phyloP scores from a whole-genome alignment of 148 eudicot genomes.

The Fagopyrum esculentum region DNA sequence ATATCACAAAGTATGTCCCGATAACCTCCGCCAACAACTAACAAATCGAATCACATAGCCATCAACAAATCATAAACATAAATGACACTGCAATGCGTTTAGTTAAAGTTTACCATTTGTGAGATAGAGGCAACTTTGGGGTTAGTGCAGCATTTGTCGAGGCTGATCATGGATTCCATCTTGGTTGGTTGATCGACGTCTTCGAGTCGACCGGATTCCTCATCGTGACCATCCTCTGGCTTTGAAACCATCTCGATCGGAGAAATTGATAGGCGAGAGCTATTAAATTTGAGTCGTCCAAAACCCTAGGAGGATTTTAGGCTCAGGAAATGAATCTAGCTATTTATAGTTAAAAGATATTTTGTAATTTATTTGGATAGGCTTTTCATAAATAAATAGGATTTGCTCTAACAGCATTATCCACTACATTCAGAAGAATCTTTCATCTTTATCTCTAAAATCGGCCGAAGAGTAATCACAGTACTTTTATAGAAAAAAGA shows the following conservation, averaged over 20 bases:
- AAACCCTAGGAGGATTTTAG: too few species aligned
- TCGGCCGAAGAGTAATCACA: too few species aligned
- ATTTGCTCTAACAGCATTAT: neutral
- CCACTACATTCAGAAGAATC: neutral
- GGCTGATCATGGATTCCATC: constrained; percentile 2
- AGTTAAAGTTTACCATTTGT: neutral
- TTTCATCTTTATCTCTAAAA: too few species aligned
- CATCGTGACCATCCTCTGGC: neutral
- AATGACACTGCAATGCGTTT: neutral
- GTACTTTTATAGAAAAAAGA: too few species aligned
- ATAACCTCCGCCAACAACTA: constrained; percentile 58
- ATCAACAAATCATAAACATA: neutral
- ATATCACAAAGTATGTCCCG: constrained; percentile 68
- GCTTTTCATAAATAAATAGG: neutral
- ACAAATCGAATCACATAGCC: neutral
- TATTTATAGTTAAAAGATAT: neutral
- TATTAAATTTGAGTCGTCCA: neutral
- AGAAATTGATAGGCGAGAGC: neutral
- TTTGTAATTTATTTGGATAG: neutral
- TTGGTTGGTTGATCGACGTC: neutral
- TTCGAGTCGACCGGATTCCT: neutral
- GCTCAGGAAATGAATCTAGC: neutral
- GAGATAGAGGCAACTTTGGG: neutral
- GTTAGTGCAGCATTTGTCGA: constrained; percentile 3
- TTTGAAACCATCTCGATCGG: neutral